phyloP scores from a whole-genome alignment of 169 alveolate genomes.

The Plasmodium gallinaceum region DNA sequence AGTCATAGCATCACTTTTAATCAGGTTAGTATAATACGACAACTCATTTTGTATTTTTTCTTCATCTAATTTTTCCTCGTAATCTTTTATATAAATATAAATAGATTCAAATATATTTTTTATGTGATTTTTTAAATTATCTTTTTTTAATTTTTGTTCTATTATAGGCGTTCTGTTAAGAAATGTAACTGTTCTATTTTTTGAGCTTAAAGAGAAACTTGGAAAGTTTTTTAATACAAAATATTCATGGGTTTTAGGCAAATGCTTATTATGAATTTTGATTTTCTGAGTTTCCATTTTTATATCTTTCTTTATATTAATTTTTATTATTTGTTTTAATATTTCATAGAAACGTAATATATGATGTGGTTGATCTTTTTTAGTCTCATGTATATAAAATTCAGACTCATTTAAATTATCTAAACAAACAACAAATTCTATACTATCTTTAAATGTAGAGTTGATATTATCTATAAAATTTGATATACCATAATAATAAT shows the following conservation, averaged over 20 bases:
- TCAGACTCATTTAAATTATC: slow-evolving; percentile 35
- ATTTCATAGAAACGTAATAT: slow-evolving; percentile 34
- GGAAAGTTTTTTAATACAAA: slow-evolving; percentile 48
- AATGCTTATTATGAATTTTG: slow-evolving; percentile 49
- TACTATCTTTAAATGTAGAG: slow-evolving; percentile 48
- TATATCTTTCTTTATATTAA: slow-evolving; percentile 4
- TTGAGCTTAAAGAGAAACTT: slow-evolving; percentile 54
- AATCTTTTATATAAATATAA: slow-evolving; percentile 28
- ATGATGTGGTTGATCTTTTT: slow-evolving; percentile 14
- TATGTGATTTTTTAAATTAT: slow-evolving; percentile 8
- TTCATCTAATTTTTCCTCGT: not conserved
- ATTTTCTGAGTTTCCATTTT: slow-evolving; percentile 22
- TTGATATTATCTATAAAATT: slow-evolving; percentile 36
- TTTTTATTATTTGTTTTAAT: slow-evolving; percentile 23
- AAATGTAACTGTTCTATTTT: slow-evolving; percentile 19
- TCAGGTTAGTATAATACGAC: slow-evolving; percentile 2
- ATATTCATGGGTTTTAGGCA: slow-evolving; percentile 70
- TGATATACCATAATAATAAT: slow-evolving; percentile 57
- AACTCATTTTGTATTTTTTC: not conserved
- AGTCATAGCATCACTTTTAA: slow-evolving; percentile 15
- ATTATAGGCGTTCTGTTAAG: slow-evolving; percentile 30
- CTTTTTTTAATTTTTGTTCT: slow-evolving; percentile 40
- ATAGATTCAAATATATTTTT: slow-evolving; percentile 38
- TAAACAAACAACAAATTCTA: slow-evolving; percentile 46
- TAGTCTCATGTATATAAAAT: slow-evolving; percentile 21